Conservation (phyloP, 768 basidiomycete genomes). For the Naematelia aurantialba region DNA sequence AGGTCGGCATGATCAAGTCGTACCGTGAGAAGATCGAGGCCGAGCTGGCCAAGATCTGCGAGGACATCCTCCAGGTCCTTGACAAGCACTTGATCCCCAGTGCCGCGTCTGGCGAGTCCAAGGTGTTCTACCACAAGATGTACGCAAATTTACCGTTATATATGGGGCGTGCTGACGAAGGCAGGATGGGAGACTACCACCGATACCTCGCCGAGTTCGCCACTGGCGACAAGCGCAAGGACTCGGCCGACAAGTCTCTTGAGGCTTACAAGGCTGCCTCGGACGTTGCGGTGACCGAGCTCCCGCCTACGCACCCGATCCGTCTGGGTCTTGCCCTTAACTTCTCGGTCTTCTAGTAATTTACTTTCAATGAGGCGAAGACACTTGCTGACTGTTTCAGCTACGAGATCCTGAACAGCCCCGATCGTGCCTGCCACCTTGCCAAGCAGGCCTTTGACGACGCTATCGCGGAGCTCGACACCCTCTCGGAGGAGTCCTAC, state of each 20-base stretch:
- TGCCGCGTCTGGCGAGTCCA: constrained; percentile 91
- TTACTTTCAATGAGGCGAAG: constrained; percentile 3
- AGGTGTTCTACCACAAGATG: constrained; percentile 99
- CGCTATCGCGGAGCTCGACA: constrained; percentile 98
- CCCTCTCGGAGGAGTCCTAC: constrained; percentile 97
- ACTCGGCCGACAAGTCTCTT: constrained; percentile 93
- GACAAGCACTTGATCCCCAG: constrained; percentile 96
- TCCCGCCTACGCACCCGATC: constrained; percentile 86
- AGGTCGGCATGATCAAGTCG: constrained; percentile 94
- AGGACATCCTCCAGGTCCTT: constrained; percentile 94
- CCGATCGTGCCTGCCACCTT: constrained; percentile 95
- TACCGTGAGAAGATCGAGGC: constrained; percentile 97
- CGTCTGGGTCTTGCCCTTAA: constrained; percentile 97
- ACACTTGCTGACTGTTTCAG: constrained; percentile 12
- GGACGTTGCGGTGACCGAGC: constrained; percentile 91
- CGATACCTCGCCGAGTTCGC: constrained; percentile 98
- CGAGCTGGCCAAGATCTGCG: constrained; percentile 96
- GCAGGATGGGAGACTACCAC: constrained; percentile 98
- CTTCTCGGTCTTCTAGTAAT: constrained; percentile 92
- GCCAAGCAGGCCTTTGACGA: constrained; percentile 99
- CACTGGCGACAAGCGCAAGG: constrained; percentile 94
- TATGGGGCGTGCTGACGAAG: constrained; percentile 9
- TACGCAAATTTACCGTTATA: constrained; percentile 52
- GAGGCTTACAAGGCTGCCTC: constrained; percentile 91
- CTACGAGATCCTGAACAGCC: constrained; percentile 98